Percentiles rank a stretch among this genome's conserved stretches.
Conservation (phyloP, 805 yeast genomes). For the Blastobotrys parvus region DNA sequence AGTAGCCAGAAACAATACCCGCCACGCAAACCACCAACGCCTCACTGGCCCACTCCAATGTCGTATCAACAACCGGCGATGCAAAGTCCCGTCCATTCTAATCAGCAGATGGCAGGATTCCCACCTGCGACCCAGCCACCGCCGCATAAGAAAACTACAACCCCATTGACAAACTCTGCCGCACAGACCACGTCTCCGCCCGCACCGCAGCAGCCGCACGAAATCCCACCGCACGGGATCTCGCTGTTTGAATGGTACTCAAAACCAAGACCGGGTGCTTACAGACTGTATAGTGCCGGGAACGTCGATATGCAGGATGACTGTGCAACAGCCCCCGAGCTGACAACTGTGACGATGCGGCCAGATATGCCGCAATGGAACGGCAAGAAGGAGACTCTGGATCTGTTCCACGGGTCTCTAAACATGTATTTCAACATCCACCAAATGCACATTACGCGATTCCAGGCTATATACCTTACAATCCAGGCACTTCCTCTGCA, state of each 20-base stretch:
- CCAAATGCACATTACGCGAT: background rate
- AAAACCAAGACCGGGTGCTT: background rate
- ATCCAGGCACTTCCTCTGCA: slow-evolving; percentile 1
- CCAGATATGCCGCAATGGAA: slow-evolving; percentile 1
- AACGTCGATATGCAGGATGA: background rate
- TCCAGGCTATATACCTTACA: background rate
- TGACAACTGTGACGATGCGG: background rate
- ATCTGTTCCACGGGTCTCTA: slow-evolving; percentile 1
- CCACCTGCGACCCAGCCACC: too few species aligned
- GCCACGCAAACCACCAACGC: too few species aligned
- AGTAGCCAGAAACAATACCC: too few species aligned
- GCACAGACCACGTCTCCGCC: background rate
- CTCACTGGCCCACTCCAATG: too few species aligned
- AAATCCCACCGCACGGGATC: background rate
- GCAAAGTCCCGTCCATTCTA: too few species aligned
- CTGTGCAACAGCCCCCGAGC: background rate
- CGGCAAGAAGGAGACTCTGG: background rate
- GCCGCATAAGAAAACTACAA: background rate
- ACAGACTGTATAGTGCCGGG: background rate
- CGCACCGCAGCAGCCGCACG: background rate
- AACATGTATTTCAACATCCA: background rate
- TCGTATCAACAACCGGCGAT: too few species aligned
- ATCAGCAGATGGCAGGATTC: too few species aligned
- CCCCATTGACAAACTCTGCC: background rate
- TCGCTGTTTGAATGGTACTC: background rate